Evolutionary conservation across 305 asterid genomes (phyloP).

Genomic region (Ilex paraguariensis): DNA sequence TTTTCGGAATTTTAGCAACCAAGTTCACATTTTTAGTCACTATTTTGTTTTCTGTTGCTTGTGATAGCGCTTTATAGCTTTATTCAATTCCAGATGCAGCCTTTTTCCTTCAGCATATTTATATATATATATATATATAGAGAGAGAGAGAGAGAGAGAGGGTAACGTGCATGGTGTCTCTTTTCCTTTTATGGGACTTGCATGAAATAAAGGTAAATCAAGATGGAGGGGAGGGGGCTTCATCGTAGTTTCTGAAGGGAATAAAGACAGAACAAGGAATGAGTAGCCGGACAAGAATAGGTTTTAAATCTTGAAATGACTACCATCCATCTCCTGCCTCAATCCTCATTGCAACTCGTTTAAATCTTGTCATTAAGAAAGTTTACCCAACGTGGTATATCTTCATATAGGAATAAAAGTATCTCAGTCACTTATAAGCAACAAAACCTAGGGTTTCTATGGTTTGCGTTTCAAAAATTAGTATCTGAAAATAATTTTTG

Average conservation of each 20-base stretch:
- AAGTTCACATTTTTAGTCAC: constrained; percentile 7
- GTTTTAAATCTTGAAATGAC: no score
- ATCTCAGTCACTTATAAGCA: no score
- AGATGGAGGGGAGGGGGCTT: neutral
- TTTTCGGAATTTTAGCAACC: constrained; percentile 7
- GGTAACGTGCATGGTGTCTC: neutral
- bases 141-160: constrained; percentile 7
- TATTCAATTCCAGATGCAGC: constrained; percentile 40
- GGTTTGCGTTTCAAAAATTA: no score
- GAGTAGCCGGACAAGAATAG: neutral
- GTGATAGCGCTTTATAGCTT: constrained; percentile 13
- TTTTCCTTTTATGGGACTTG: neutral
- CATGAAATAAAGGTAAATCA: neutral
- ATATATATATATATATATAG: neutral
- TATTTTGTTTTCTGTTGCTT: constrained; percentile 3
- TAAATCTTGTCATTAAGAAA: no score
- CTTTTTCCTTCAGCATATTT: constrained; percentile 10
- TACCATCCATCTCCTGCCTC: no score
- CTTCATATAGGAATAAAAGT: no score
- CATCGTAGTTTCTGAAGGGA: neutral
- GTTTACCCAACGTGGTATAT: no score
- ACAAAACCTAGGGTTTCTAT: no score
- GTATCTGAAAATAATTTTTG: no score
- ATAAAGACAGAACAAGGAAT: constrained; percentile 4
- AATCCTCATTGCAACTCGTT: no score